Percentiles rank a stretch among this genome's conserved stretches.
Conservation (phyloP, 495 filamentous ascomycete genomes). For the Aspergillus olivimuriae region DNA sequence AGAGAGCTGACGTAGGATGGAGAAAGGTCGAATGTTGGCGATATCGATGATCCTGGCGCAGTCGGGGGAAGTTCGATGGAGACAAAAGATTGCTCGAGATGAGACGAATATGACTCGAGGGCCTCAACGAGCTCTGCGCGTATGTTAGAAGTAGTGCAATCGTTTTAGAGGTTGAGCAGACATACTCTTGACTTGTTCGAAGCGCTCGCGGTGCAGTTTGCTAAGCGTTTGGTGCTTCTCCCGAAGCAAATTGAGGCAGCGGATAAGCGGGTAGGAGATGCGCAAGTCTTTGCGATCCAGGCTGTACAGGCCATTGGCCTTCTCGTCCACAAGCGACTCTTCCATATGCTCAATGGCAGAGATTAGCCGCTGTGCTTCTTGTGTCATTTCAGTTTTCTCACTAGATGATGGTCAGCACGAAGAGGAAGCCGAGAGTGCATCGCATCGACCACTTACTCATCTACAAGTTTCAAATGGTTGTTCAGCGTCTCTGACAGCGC, state of each 20-base stretch:
- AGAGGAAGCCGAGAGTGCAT: not conserved
- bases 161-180: constrained; percentile 1
- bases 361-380: constrained; percentile 82
- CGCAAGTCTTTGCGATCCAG: constrained; percentile 59
- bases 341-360: constrained; percentile 89
- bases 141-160: too few relatives aligned
- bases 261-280: constrained; percentile 72
- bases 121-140: constrained; percentile 78
- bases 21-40: constrained; percentile 81
- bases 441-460: constrained; percentile 43
- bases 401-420: constrained; percentile 26
- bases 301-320: constrained; percentile 53
- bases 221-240: constrained; percentile 77
- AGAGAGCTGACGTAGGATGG: constrained; percentile 79
- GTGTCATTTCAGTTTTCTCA: constrained; percentile 81
- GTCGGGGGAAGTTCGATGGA: constrained; percentile 76
- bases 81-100: constrained; percentile 83
- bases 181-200: constrained; percentile 90
- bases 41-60: constrained; percentile 63
- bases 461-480: constrained; percentile 72
- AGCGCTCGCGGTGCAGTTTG: constrained; percentile 80
- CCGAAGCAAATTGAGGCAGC: constrained; percentile 70
- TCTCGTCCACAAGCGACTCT: constrained; percentile 71
- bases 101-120: constrained; percentile 88
- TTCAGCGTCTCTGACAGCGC: constrained; percentile 82